A percentile compares a stretch with the other conserved stretches of the same genome.
These are phyloP conservation scores for Musa balbisiana DNA, from an alignment of 202 grass and related monocot species.

Conservation along the genomic window DNA sequence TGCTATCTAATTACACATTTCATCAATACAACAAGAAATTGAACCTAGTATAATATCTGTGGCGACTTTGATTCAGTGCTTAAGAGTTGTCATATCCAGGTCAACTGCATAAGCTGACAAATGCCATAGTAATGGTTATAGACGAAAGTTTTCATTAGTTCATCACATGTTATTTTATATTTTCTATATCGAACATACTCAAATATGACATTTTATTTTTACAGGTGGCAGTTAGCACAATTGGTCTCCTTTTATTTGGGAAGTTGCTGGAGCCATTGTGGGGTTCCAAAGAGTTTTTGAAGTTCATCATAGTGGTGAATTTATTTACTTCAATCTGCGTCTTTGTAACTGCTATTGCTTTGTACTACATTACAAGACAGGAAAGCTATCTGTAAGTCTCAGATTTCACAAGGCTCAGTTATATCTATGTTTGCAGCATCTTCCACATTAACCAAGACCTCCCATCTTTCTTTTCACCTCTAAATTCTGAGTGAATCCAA, in stretches of 20 bases:
- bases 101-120: not conserved
- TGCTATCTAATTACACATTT: not conserved
- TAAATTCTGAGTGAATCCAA: not conserved
- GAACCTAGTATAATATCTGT: not conserved
- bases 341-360: conserved; percentile 64
- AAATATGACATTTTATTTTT: conserved; percentile 17
- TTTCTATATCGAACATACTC: not conserved
- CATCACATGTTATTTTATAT: too few relatives aligned
- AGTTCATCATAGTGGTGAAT: conserved; percentile 87
- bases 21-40: not conserved
- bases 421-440: not conserved
- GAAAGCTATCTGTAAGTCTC: conserved; percentile 92
- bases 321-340: conserved; percentile 68
- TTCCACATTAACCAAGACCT: not conserved
- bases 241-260: conserved; percentile 89
- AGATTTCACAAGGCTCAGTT: not conserved
- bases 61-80: not conserved
- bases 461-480: not conserved
- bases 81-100: not conserved
- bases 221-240: conserved; percentile 75
- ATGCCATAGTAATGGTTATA: not conserved
- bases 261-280: conserved; percentile 86
- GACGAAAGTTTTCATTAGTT: not conserved
- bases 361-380: conserved; percentile 88
- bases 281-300: conserved; percentile 93